Conservation (phyloP, 768 basidiomycete species). For the Collybiopsis confluens region DNA sequence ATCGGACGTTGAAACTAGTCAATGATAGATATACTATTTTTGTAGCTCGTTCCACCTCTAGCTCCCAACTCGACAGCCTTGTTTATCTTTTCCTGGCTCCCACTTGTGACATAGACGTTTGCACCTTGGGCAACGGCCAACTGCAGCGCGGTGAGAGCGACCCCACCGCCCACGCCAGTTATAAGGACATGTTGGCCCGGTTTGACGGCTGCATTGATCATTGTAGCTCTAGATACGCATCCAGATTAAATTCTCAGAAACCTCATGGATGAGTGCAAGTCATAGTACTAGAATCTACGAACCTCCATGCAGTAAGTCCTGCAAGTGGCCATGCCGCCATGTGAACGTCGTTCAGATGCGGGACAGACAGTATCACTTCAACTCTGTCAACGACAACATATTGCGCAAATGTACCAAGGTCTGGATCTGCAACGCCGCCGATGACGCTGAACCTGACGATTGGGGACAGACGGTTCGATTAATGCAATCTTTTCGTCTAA, state of each 20-base stretch:
- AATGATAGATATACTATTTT: slow-evolving; percentile 41
- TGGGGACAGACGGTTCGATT: slow-evolving; percentile 2
- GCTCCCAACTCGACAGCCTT: slow-evolving; percentile 68
- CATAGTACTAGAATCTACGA: slow-evolving; percentile 10
- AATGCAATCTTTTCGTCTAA: no score
- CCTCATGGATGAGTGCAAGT: background rate
- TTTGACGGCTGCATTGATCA: slow-evolving; percentile 61
- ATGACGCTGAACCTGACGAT: slow-evolving; percentile 57
- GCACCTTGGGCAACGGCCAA: slow-evolving; percentile 72
- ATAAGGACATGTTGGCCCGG: slow-evolving; percentile 72
- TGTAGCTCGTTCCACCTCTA: slow-evolving; percentile 74
- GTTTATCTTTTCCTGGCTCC: slow-evolving; percentile 62
- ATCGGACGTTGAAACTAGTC: slow-evolving; percentile 14
- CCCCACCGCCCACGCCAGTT: slow-evolving; percentile 81
- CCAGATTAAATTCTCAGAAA: background rate
- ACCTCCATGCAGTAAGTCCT: slow-evolving; percentile 86
- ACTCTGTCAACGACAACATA: slow-evolving; percentile 71
- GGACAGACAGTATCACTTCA: slow-evolving; percentile 60
- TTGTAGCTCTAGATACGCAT: slow-evolving; percentile 54
- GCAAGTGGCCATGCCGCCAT: slow-evolving; percentile 75
- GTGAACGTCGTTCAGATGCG: slow-evolving; percentile 64
- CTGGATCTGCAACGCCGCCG: slow-evolving; percentile 51
- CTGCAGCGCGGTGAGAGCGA: slow-evolving; percentile 74
- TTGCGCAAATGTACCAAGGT: slow-evolving; percentile 71
- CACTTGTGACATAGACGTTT: slow-evolving; percentile 79